phyloP scores from a whole-genome alignment of 2,329 filamentous ascomycete species.

The Diatrype stigma region DNA sequence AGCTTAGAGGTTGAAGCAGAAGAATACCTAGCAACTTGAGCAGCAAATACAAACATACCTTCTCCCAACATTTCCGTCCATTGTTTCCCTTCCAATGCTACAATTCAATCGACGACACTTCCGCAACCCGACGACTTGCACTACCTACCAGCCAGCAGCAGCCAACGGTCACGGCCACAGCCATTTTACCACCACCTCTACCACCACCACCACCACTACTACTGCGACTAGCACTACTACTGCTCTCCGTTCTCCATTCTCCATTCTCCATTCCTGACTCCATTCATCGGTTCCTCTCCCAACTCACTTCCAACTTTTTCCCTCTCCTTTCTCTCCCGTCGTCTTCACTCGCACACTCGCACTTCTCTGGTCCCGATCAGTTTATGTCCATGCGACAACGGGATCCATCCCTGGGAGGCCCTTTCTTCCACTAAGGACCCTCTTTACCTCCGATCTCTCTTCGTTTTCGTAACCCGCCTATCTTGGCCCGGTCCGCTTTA shows the following conservation, averaged over 20 bases:
- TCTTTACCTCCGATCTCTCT: conserved; percentile 8
- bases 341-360: background rate
- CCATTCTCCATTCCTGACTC: background rate
- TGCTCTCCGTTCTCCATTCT: background rate
- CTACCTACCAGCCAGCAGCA: too few species aligned
- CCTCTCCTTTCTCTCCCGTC: background rate
- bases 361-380: background rate
- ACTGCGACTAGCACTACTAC: background rate
- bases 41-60: too few species aligned
- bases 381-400: background rate
- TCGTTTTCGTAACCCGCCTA: background rate
- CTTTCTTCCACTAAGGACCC: conserved; percentile 1
- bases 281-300: background rate
- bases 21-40: too few species aligned
- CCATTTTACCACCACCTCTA: background rate
- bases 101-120: background rate
- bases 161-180: too few species aligned
- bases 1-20: too few species aligned
- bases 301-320: background rate
- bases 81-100: background rate
- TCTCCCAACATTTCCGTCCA: too few species aligned
- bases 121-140: too few species aligned
- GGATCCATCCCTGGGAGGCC: background rate
- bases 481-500: background rate
- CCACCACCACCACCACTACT: background rate